These are phyloP conservation scores for Silene uniflora DNA, from an alignment of 148 eudicot genomes.

Conservation along the genomic window DNA sequence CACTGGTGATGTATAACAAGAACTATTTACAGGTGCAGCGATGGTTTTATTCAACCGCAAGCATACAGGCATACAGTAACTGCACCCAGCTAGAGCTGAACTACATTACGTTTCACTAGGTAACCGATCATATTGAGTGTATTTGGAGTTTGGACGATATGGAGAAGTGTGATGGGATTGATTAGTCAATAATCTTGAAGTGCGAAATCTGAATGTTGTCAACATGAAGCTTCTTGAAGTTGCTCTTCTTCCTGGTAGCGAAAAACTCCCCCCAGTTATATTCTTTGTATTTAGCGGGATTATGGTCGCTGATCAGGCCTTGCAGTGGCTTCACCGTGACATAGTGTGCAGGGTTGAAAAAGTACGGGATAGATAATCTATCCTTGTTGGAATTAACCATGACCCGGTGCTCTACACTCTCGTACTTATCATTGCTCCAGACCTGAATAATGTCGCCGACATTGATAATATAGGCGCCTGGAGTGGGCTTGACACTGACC, in stretches of 20 bases:
- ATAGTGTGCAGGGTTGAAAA: conserved; percentile 9
- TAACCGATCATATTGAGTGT: not conserved
- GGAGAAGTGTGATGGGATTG: too few species aligned
- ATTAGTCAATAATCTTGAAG: not conserved
- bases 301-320: not conserved
- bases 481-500: conserved; percentile 12
- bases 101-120: too few species aligned
- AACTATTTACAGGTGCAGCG: not conserved
- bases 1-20: not conserved
- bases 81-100: too few species aligned
- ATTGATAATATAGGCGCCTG: conserved; percentile 8
- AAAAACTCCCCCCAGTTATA: conserved; percentile 12
- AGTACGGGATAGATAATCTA: conserved; percentile 11
- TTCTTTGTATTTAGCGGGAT: conserved; percentile 5
- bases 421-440: conserved; percentile 12
- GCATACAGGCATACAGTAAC: not conserved
- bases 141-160: too few species aligned
- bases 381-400: conserved; percentile 10
- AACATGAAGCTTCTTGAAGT: conserved; percentile 7
- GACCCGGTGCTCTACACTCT: conserved; percentile 9
- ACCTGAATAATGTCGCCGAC: conserved; percentile 15
- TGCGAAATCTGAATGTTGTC: conserved; percentile 13
- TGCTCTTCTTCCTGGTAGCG: conserved; percentile 16
- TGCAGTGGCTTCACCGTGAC: conserved; percentile 6
- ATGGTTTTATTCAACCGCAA: not conserved